Evolutionary conservation across 2,329 filamentous ascomycete species (phyloP).

Genomic region (Curvularia hawaiiensis): DNA sequence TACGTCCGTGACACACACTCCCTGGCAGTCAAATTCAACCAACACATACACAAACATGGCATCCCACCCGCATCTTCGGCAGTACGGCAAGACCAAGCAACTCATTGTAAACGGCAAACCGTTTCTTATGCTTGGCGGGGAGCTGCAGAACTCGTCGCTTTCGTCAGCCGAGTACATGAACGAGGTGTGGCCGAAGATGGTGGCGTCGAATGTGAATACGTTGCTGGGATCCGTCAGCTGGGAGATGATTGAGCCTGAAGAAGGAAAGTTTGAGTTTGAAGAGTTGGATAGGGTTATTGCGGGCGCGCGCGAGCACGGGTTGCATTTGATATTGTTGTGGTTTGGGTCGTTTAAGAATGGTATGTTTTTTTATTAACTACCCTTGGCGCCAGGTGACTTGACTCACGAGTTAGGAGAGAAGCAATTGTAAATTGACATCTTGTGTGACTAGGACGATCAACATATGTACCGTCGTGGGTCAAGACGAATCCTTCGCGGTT

Average conservation of each 20-base stretch:
- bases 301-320: conserved; percentile 45
- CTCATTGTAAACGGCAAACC: conserved; percentile 53
- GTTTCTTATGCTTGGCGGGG: conserved; percentile 52
- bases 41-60: conserved; percentile 8
- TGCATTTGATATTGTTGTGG: conserved; percentile 53
- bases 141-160: conserved; percentile 57
- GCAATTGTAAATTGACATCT: background rate
- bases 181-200: conserved; percentile 51
- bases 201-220: conserved; percentile 52
- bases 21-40: background rate
- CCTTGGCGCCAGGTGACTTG: background rate
- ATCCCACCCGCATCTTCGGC: conserved; percentile 22
- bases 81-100: conserved; percentile 37
- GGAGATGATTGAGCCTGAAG: conserved; percentile 55
- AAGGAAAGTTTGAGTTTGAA: conserved; percentile 51
- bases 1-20: background rate
- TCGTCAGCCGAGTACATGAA: conserved; percentile 54
- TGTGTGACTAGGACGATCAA: conserved; percentile 12
- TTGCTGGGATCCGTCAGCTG: conserved; percentile 53
- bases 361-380: conserved; percentile 4
- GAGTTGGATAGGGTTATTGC: conserved; percentile 50
- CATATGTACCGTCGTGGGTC: conserved; percentile 37
- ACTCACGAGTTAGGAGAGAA: background rate
- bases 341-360: conserved; percentile 57
- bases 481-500: conserved; percentile 44